Percentiles rank a stretch among this genome's conserved stretches.
These are phyloP conservation scores for Parachlorella kessleri DNA, from an alignment of 139 green algal species.

Conservation along the genomic window DNA sequence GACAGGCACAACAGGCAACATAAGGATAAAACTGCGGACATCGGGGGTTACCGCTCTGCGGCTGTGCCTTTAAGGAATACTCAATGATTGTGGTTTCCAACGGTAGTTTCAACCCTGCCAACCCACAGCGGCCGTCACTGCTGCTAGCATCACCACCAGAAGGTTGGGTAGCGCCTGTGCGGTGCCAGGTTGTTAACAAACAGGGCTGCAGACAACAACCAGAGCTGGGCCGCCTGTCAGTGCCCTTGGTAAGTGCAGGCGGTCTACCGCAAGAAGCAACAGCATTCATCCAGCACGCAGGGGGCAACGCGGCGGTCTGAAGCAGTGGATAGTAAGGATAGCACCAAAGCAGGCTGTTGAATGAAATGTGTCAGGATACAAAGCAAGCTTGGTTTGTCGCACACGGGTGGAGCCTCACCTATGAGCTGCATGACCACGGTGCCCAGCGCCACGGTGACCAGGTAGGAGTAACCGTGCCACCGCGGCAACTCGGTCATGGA, in stretches of 20 bases:
- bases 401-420: background rate
- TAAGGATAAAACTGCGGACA: too few relatives aligned
- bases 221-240: too few relatives aligned
- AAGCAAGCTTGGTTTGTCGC: background rate
- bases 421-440: constrained; percentile 26
- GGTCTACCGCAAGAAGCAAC: too few relatives aligned
- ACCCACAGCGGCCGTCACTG: too few relatives aligned
- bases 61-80: too few relatives aligned
- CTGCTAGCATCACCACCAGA: too few relatives aligned
- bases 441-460: constrained; percentile 27
- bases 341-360: background rate
- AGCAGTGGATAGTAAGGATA: background rate
- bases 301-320: background rate
- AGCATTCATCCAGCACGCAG: too few relatives aligned
- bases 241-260: too few relatives aligned
- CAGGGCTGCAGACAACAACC: background rate
- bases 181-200: constrained; percentile 36
- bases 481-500: constrained; percentile 9
- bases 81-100: too few relatives aligned
- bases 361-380: background rate
- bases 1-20: too few relatives aligned
- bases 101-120: too few relatives aligned
- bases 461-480: constrained; percentile 39
- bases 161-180: constrained; percentile 29
- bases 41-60: too few relatives aligned